These are phyloP conservation scores for Golovinomyces cichoracearum DNA, from an alignment of 2,329 filamentous ascomycete genomes.

Conservation along the genomic window DNA sequence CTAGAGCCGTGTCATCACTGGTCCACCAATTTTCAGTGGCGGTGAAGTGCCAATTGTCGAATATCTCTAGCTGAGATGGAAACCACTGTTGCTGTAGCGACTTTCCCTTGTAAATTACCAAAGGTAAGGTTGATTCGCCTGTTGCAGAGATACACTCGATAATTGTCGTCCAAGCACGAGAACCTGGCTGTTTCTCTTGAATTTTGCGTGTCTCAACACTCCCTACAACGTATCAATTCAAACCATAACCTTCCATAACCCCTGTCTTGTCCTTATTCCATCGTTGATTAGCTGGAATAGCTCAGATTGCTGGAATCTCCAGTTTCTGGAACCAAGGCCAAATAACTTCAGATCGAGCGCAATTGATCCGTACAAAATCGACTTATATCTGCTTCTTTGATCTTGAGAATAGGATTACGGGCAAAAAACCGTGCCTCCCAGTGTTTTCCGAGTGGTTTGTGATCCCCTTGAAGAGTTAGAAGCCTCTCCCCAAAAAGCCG, in stretches of 20 bases:
- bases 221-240: neutral
- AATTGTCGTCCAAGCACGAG: neutral
- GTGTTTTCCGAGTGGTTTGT: slow-evolving; percentile 1
- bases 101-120: neutral
- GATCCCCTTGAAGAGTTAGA: neutral
- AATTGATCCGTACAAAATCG: slow-evolving; percentile 3
- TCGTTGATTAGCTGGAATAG: neutral
- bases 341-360: slow-evolving; percentile 2
- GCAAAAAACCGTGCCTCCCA: neutral
- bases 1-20: neutral
- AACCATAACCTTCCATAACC: neutral
- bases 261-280: neutral
- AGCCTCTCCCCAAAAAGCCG: neutral
- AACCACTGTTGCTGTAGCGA: neutral
- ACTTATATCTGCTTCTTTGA: neutral
- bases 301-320: neutral
- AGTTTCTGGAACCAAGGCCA: neutral
- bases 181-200: neutral
- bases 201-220: neutral
- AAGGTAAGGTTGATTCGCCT: neutral
- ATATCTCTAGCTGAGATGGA: neutral
- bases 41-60: neutral
- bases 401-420: slow-evolving; percentile 1
- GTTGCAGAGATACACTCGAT: neutral
- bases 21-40: neutral